Conservation (phyloP, 2,329 filamentous ascomycete species). For the Colletotrichum plurivorum region DNA sequence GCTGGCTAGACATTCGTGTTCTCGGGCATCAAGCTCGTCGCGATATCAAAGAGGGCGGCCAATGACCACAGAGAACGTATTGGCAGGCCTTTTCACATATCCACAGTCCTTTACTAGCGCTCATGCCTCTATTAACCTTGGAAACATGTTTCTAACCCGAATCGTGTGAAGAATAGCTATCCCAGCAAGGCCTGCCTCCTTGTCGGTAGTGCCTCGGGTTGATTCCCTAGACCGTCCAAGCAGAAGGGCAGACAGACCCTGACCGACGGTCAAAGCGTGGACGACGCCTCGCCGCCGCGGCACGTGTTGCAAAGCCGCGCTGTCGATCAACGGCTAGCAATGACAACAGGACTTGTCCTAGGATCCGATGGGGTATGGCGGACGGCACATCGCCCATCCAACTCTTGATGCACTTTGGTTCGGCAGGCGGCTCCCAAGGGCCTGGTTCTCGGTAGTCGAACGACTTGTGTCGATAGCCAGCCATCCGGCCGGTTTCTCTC, state of each 20-base stretch:
- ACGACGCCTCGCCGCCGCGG: neutral
- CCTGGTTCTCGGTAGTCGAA: conserved; percentile 29
- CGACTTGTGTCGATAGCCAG: conserved; percentile 4
- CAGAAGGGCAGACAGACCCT: neutral
- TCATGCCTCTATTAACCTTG: too few relatives aligned
- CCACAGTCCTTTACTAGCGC: too few relatives aligned
- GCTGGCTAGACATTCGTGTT: too few relatives aligned
- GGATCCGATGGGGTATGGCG: neutral
- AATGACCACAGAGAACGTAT: too few relatives aligned
- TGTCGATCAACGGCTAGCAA: conserved; percentile 22
- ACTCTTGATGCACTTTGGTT: neutral
- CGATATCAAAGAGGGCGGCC: too few relatives aligned
- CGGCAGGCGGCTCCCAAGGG: conserved; percentile 1
- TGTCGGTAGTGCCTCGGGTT: too few relatives aligned
- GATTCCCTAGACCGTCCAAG: neutral
- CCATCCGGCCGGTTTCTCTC: neutral
- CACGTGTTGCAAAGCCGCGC: conserved; percentile 13
- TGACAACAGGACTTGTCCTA: neutral
- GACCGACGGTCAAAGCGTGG: conserved; percentile 6
- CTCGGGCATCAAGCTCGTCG: too few relatives aligned
- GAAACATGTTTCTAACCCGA: too few relatives aligned
- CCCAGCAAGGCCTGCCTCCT: too few relatives aligned
- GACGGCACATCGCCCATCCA: neutral
- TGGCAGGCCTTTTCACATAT: too few relatives aligned
- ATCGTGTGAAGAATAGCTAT: too few relatives aligned